Conservation (phyloP, 2,329 filamentous ascomycete species). For the Ophiostoma montium region DNA sequence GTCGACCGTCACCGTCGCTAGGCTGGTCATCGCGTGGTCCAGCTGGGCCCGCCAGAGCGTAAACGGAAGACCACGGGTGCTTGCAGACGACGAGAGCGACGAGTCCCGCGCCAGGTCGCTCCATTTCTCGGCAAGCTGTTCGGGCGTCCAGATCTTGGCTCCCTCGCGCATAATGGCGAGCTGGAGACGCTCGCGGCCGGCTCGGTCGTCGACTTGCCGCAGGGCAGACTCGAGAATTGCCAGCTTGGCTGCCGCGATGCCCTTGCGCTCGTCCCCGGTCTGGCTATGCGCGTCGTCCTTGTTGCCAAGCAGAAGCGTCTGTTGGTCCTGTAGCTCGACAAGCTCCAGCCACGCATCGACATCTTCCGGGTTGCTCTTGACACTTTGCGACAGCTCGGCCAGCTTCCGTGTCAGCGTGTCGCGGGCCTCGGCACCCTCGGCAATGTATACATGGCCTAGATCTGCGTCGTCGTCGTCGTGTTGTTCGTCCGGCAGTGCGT, state of each 20-base stretch:
- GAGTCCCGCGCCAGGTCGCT: constrained; percentile 22
- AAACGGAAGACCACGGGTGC: constrained; percentile 38
- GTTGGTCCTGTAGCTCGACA: constrained; percentile 60
- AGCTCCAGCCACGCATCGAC: constrained; percentile 62
- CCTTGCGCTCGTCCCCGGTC: constrained; percentile 49
- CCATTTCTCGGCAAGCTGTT: constrained; percentile 52
- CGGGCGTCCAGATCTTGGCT: constrained; percentile 54
- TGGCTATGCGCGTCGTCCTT: constrained; percentile 12
- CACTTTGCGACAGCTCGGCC: constrained; percentile 41
- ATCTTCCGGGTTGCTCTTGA: constrained; percentile 53
- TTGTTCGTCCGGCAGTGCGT: neutral
- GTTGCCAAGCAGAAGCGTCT: constrained; percentile 31
- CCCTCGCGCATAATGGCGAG: constrained; percentile 62
- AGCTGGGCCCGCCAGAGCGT: constrained; percentile 60
- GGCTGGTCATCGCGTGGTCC: constrained; percentile 56
- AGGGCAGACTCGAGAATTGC: constrained; percentile 69
- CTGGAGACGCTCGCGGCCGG: constrained; percentile 45
- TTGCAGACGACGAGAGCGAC: constrained; percentile 15
- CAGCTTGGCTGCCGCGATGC: constrained; percentile 66
- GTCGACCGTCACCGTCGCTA: constrained; percentile 54
- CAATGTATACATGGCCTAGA: constrained; percentile 15
- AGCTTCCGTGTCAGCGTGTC: constrained; percentile 7
- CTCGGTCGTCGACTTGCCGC: constrained; percentile 31
- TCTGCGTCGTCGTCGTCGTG: constrained; percentile 17
- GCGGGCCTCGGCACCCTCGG: constrained; percentile 8